Percentiles rank a stretch among this genome's conserved stretches.
These are phyloP conservation scores for Vickermania ingenoplastis DNA, from an alignment of 208 protist genomes.

Conservation along the genomic window DNA sequence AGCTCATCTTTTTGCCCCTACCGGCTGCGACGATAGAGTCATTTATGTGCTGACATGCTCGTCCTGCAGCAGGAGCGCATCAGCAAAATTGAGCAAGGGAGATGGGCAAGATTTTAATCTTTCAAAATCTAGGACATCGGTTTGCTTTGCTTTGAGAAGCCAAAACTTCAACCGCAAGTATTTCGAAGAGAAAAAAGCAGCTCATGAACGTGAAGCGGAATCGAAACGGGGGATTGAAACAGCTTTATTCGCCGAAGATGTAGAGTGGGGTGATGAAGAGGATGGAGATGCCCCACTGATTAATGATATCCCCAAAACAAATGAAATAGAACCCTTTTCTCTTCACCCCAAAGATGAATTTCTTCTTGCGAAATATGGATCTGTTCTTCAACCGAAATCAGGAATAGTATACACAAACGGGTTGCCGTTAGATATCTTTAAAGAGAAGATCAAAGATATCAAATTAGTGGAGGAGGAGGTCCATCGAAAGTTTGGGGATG, in stretches of 20 bases:
- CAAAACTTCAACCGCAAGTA: constrained; percentile 75
- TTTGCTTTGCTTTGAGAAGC: constrained; percentile 67
- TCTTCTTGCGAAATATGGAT: background rate
- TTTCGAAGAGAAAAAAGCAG: constrained; percentile 12
- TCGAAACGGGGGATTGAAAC: background rate
- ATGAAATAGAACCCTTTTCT: background rate
- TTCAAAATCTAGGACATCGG: constrained; percentile 2
- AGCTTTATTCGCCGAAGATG: background rate
- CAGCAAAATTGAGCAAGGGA: background rate
- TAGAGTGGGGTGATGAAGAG: constrained; percentile 2
- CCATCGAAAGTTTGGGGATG: constrained; percentile 29
- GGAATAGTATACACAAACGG: constrained; percentile 39
- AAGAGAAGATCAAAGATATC: constrained; percentile 34
- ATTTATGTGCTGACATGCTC: constrained; percentile 72
- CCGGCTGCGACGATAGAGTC: constrained; percentile 71
- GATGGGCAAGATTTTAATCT: background rate
- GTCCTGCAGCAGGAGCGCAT: constrained; percentile 18
- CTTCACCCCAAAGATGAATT: background rate
- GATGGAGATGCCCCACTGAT: background rate
- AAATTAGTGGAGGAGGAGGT: constrained; percentile 12
- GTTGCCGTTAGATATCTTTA: constrained; percentile 54
- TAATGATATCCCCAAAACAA: background rate
- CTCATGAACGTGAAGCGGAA: background rate
- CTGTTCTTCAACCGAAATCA: background rate
- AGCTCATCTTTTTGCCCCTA: constrained; percentile 67